These are phyloP conservation scores for Colletotrichum tropicicola DNA, from an alignment of 2,329 filamentous ascomycete genomes.

Conservation along the genomic window DNA sequence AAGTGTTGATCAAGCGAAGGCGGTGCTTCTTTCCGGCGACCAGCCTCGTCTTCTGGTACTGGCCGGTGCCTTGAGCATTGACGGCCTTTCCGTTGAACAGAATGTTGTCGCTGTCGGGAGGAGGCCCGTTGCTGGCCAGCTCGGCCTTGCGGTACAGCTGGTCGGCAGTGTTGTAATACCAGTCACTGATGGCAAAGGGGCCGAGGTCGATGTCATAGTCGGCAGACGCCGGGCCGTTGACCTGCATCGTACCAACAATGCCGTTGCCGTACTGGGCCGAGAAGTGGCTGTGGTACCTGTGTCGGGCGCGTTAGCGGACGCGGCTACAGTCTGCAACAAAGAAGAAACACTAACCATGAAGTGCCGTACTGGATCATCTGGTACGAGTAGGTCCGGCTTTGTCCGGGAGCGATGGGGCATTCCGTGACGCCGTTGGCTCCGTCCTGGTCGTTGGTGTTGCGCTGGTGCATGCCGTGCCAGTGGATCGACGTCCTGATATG, in stretches of 20 bases:
- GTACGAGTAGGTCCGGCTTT: constrained; percentile 45
- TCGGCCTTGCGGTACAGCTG: constrained; percentile 32
- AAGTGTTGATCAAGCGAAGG: constrained; percentile 61
- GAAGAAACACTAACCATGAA: constrained; percentile 36
- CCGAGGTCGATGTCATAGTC: constrained; percentile 71
- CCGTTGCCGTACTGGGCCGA: constrained; percentile 61
- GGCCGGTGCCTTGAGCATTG: constrained; percentile 39
- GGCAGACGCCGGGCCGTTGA: constrained; percentile 53
- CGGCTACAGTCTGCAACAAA: neutral
- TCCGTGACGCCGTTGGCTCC: constrained; percentile 55
- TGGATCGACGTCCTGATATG: constrained; percentile 57
- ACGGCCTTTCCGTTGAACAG: constrained; percentile 53
- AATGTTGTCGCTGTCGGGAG: constrained; percentile 45
- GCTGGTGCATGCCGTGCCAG: constrained; percentile 58
- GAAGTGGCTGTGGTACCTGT: constrained; percentile 60
- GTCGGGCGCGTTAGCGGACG: constrained; percentile 34
- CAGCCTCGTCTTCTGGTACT: constrained; percentile 42
- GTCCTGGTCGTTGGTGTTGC: constrained; percentile 51
- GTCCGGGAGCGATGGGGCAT: constrained; percentile 48
- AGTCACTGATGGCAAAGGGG: constrained; percentile 59
- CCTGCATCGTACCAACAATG: constrained; percentile 58
- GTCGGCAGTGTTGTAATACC: constrained; percentile 53
- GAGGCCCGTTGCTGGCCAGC: constrained; percentile 30
- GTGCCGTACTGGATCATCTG: constrained; percentile 47
- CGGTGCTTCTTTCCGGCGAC: constrained; percentile 56